Evolutionary conservation across 495 filamentous ascomycete species (phyloP).

Genomic region (Penicillium soppii): DNA sequence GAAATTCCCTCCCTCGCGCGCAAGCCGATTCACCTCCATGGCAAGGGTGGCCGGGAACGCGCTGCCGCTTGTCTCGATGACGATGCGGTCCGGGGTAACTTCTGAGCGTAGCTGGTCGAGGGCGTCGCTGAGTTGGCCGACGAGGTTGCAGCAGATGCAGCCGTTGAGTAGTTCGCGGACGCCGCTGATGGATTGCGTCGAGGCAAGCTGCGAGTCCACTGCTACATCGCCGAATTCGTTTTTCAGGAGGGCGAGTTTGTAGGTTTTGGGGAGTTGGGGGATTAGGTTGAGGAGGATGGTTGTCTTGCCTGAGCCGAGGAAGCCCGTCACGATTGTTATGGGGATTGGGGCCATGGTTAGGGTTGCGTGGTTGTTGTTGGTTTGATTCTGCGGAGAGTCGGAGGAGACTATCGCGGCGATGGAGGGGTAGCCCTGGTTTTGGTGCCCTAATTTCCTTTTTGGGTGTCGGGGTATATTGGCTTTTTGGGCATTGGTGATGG

Average conservation of each 20-base stretch:
- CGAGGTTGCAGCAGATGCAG: constrained; percentile 98
- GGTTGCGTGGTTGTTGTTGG: background rate
- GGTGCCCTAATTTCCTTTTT: constrained; percentile 3
- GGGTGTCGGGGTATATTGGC: background rate
- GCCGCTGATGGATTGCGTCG: constrained; percentile 77
- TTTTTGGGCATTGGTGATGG: too few species aligned
- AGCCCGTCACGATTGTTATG: constrained; percentile 92
- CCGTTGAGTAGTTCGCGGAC: constrained; percentile 91
- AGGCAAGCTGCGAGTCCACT: constrained; percentile 86
- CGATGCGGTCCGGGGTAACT: constrained; percentile 73
- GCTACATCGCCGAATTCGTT: constrained; percentile 97
- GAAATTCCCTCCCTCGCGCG: constrained; percentile 55
- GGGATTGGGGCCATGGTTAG: constrained; percentile 65
- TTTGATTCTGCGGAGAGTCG: background rate
- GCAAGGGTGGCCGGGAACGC: constrained; percentile 89
- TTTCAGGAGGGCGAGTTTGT: constrained; percentile 91
- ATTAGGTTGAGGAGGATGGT: constrained; percentile 87
- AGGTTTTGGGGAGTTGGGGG: constrained; percentile 73
- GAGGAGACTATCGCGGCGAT: background rate
- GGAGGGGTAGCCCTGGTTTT: constrained; percentile 5
- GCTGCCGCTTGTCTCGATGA: constrained; percentile 87
- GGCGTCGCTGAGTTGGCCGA: constrained; percentile 82
- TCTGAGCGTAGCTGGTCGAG: constrained; percentile 65
- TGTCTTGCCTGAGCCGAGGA: constrained; percentile 92
- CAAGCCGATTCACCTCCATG: constrained; percentile 89